Conservation (phyloP, 306 rosid species). For the Rubus idaeus region DNA sequence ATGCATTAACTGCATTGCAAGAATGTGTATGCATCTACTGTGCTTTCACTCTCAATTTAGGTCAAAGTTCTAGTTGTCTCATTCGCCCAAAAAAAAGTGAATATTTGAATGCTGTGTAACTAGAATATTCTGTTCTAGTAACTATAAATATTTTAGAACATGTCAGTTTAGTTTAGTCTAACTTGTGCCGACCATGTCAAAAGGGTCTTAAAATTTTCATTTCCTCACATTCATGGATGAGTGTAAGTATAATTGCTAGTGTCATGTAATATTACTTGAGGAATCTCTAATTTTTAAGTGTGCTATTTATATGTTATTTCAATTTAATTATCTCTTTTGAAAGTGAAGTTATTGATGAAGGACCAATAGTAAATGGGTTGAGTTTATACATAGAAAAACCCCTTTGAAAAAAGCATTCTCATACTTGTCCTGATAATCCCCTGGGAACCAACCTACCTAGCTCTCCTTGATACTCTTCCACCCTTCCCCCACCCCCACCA, state of each 20-base stretch:
- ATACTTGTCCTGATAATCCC: not conserved
- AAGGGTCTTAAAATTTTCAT: not conserved
- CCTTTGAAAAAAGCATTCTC: not conserved
- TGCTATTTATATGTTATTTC: not conserved
- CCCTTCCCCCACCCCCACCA: not conserved
- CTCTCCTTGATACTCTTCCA: not conserved
- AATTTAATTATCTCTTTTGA: not conserved
- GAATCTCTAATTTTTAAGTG: not conserved
- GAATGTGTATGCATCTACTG: not conserved
- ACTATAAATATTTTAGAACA: not conserved
- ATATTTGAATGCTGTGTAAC: not conserved
- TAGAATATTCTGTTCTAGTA: not conserved
- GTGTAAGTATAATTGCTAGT: not conserved
- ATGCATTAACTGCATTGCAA: not conserved
- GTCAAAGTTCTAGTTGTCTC: slow-evolving; percentile 3
- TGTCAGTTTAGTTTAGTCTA: slow-evolving; percentile 2
- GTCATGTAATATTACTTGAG: not conserved
- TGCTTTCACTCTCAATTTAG: slow-evolving; percentile 5
- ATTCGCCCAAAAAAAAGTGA: not conserved
- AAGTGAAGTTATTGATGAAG: slow-evolving; percentile 7
- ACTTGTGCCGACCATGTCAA: not conserved
- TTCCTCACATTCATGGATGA: not conserved
- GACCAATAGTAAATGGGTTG: not conserved
- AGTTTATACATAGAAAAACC: not conserved
- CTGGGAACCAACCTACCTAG: not conserved